Conservation (phyloP, 768 basidiomycete species). For the Pilatotrama ljubarskyi region DNA sequence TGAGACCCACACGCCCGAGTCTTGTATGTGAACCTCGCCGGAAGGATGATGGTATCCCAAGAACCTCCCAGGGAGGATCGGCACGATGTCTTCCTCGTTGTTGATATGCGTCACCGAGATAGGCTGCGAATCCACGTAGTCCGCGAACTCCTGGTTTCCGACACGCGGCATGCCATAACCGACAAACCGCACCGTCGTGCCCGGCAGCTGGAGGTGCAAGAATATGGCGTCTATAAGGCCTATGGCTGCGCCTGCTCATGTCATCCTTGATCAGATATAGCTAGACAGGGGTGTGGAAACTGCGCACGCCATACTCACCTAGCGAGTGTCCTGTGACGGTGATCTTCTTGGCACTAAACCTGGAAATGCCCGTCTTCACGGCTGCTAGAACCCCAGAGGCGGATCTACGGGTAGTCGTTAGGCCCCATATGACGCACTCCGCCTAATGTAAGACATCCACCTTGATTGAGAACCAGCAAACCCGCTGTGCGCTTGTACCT, state of each 20-base stretch:
- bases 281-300: background rate
- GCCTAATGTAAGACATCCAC: slow-evolving; percentile 31
- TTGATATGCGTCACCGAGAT: slow-evolving; percentile 52
- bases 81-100: slow-evolving; percentile 47
- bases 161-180: slow-evolving; percentile 38
- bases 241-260: slow-evolving; percentile 48
- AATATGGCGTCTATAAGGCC: slow-evolving; percentile 52
- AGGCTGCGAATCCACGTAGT: slow-evolving; percentile 50
- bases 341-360: slow-evolving; percentile 37
- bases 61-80: slow-evolving; percentile 32
- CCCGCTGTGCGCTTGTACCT: slow-evolving; percentile 46
- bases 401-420: slow-evolving; percentile 29
- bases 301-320: slow-evolving; percentile 10
- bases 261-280: background rate
- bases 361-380: slow-evolving; percentile 41
- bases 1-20: slow-evolving; percentile 49
- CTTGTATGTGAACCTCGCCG: slow-evolving; percentile 41
- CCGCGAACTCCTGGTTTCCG: slow-evolving; percentile 61
- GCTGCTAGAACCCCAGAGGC: slow-evolving; percentile 45
- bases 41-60: slow-evolving; percentile 50
- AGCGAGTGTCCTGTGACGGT: slow-evolving; percentile 49
- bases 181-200: slow-evolving; percentile 30
- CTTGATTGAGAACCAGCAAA: slow-evolving; percentile 45
- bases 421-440: too few species aligned
- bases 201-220: slow-evolving; percentile 50